Evolutionary conservation across 768 basidiomycete genomes (phyloP).

Genomic region (Tubosaeta sp.): DNA sequence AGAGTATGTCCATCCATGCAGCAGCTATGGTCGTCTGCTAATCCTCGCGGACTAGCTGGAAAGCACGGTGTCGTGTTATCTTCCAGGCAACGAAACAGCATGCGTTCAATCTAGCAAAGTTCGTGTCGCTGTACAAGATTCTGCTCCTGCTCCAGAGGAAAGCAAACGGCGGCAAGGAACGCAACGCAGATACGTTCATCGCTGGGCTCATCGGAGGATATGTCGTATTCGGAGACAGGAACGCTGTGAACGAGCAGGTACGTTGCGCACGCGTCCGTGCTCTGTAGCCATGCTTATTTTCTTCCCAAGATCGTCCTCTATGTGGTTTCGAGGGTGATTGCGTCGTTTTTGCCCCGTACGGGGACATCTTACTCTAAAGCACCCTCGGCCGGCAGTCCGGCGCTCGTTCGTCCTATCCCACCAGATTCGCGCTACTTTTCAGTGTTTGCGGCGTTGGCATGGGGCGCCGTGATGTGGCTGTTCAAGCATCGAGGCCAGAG

Average conservation of each 20-base stretch:
- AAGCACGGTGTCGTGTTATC: slow-evolving; percentile 60
- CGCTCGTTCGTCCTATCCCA: slow-evolving; percentile 64
- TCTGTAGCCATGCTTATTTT: slow-evolving; percentile 3
- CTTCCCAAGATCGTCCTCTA: slow-evolving; percentile 85
- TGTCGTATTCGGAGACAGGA: slow-evolving; percentile 79
- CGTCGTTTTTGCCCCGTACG: slow-evolving; percentile 86
- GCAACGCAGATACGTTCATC: slow-evolving; percentile 80
- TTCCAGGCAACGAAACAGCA: slow-evolving; percentile 86
- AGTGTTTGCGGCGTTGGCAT: slow-evolving; percentile 80
- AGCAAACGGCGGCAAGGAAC: slow-evolving; percentile 75
- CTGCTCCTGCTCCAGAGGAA: slow-evolving; percentile 79
- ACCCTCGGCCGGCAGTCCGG: slow-evolving; percentile 36
- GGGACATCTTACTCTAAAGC: slow-evolving; percentile 47
- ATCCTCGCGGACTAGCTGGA: slow-evolving; percentile 51
- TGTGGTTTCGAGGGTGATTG: slow-evolving; percentile 86
- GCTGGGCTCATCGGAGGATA: slow-evolving; percentile 93
- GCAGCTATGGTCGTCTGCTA: slow-evolving; percentile 4
- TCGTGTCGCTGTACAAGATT: slow-evolving; percentile 90
- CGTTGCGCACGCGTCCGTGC: slow-evolving; percentile 18
- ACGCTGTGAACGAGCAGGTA: slow-evolving; percentile 90
- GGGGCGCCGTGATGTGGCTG: slow-evolving; percentile 97
- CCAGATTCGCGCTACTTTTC: slow-evolving; percentile 84
- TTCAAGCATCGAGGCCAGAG: slow-evolving; percentile 84
- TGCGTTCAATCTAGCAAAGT: slow-evolving; percentile 88
- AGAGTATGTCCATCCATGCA: slow-evolving; percentile 53